Evolutionary conservation across 441 rosid species (phyloP), one percentile per base, ranked within the genome.

Genomic region (Mallotus japonicus): DNA sequence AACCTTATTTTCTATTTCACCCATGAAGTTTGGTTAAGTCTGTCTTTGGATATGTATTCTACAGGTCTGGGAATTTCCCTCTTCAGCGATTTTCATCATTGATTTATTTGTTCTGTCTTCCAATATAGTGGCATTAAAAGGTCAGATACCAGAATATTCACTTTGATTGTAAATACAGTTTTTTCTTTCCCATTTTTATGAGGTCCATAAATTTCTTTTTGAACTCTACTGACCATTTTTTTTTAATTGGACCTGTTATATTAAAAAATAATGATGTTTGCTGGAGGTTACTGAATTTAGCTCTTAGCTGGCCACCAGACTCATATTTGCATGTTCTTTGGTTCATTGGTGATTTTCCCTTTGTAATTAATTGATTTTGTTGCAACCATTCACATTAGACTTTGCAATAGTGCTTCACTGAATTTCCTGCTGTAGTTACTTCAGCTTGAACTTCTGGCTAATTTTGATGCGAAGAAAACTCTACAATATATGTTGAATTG

Each of bases 31-130:
- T 58, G 34, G 53, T 60, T 67, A 62, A 50, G 66, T 47, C 46
- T 70, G 50, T 32, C 51, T 65, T 47, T 47, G 12, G 54, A 34
- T 69, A 49, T 76, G 40, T 76, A 55, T 77, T 69, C 75, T 75
- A 37, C 92, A 91, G 97, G 87, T 93, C 56, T 90, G 97, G 96
- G 87, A 88, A 73, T 93, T 93, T 74, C 98, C 96, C 34, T 58
- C 87, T 57, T 85, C 90, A 20, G 93, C 85, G 78, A 82, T 87
- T 75, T 85, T 82, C 80, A 85, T 90, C 63, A 79, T 86, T 61
- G 96, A 92, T 81, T 76, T 88, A 76, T 86, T 93, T 67, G 89
- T 93, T 66, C 71, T 92, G 62, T 90, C 96, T 73, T 93, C 91
- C 70, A 93, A 87, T 78, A 80, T 70, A n/a, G 89, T 90, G 80